Evolutionary conservation across 306 rosid genomes (phyloP).

Genomic region (Senna tora): DNA sequence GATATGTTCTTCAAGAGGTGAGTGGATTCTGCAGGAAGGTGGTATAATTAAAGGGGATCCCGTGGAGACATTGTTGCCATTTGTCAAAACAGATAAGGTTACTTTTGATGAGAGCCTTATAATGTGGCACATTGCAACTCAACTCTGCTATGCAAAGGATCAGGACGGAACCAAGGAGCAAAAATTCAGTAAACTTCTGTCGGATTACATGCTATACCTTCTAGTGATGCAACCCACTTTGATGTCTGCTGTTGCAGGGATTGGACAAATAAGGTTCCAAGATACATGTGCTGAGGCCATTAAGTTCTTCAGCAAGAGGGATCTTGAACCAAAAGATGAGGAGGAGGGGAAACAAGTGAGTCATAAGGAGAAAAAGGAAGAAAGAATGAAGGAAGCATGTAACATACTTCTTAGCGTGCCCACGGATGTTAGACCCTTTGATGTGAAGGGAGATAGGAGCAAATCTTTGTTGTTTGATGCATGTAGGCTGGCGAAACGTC

Average conservation of each 20-base stretch:
- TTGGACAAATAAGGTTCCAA: not conserved
- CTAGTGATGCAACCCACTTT: not conserved
- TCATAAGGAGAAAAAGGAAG: too few relatives aligned
- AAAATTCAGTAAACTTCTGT: not conserved
- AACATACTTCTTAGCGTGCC: too few relatives aligned
- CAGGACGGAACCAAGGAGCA: not conserved
- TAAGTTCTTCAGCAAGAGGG: too few relatives aligned
- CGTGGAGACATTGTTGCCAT: not conserved
- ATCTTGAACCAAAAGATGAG: too few relatives aligned
- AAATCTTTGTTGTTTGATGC: too few relatives aligned
- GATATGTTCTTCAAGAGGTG: not conserved
- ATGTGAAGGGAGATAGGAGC: too few relatives aligned
- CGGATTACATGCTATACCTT: conserved; percentile 30
- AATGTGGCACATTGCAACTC: conserved; percentile 34
- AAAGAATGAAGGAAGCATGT: too few relatives aligned
- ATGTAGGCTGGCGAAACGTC: too few relatives aligned
- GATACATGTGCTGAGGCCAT: not conserved
- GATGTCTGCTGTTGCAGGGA: not conserved
- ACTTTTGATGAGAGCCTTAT: conserved; percentile 4
- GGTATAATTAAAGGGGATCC: too few relatives aligned
- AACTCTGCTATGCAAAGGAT: not conserved
- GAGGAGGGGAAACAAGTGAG: too few relatives aligned
- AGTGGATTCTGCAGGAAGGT: not conserved
- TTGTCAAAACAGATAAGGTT: not conserved
- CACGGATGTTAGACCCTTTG: too few relatives aligned